Evolutionary conservation across 768 basidiomycete genomes (phyloP).

Genomic region (Boletus speciosus): DNA sequence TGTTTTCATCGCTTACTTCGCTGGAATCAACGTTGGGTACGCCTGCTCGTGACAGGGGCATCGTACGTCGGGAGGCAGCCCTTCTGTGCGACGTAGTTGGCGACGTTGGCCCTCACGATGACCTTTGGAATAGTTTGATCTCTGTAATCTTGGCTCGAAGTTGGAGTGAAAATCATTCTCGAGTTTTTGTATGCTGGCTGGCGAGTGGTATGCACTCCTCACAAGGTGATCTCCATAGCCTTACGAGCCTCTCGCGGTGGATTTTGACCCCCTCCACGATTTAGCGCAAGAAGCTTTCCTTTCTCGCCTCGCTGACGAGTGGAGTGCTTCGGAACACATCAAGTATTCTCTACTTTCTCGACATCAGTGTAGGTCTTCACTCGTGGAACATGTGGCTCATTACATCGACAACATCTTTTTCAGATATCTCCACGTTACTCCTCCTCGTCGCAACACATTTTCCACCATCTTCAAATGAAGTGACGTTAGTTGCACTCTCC

Average conservation of each 20-base stretch:
- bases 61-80: constrained; percentile 51
- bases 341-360: constrained; percentile 71
- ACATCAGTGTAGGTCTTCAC: constrained; percentile 65
- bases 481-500: constrained; percentile 49
- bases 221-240: constrained; percentile 26
- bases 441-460: constrained; percentile 64
- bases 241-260: neutral
- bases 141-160: constrained; percentile 52
- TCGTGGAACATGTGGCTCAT: neutral
- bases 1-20: constrained; percentile 47
- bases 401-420: neutral
- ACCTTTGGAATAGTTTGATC: constrained; percentile 47
- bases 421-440: constrained; percentile 74
- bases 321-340: constrained; percentile 77
- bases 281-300: constrained; percentile 47
- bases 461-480: constrained; percentile 43
- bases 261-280: constrained; percentile 9
- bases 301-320: constrained; percentile 51
- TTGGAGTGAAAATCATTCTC: constrained; percentile 58
- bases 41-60: constrained; percentile 35
- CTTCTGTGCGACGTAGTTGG: constrained; percentile 59
- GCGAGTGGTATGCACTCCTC: constrained; percentile 41
- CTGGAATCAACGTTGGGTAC: constrained; percentile 31
- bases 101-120: constrained; percentile 36
- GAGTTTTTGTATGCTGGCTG: constrained; percentile 70